phyloP scores from a whole-genome alignment of 352 stramenopile species.

The Synura sp. region DNA sequence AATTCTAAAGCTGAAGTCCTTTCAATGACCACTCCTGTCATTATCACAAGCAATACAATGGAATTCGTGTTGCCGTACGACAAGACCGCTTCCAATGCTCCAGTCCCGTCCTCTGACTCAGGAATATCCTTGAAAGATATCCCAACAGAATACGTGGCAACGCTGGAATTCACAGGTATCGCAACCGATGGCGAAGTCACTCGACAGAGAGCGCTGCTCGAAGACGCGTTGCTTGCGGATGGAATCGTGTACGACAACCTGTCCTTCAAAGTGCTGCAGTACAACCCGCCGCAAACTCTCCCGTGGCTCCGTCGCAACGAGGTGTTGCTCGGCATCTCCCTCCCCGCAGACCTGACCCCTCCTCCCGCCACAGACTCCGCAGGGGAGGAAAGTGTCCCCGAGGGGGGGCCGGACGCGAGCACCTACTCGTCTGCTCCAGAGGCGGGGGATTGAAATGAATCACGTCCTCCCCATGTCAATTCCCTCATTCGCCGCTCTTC shows the following conservation, averaged over 20 bases:
- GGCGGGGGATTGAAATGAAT: conserved; percentile 17
- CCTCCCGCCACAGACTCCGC: neutral
- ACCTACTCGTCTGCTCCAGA: neutral
- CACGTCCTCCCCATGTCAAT: no score
- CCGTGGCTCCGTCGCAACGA: conserved; percentile 30
- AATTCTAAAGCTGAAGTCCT: neutral
- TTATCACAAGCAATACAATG: neutral
- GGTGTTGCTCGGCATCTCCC: neutral
- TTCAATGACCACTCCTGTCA: neutral
- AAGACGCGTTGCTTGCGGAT: neutral
- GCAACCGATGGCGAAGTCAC: conserved; percentile 6
- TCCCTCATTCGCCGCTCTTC: no score
- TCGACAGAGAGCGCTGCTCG: conserved; percentile 14
- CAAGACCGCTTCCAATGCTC: neutral
- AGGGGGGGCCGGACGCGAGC: neutral
- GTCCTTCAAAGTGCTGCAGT: conserved; percentile 17
- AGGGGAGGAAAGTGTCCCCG: neutral
- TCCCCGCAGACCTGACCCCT: neutral
- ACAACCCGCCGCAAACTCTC: conserved; percentile 21
- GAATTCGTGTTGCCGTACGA: conserved; percentile 3
- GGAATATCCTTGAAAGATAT: neutral
- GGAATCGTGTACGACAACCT: neutral
- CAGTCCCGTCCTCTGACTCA: neutral
- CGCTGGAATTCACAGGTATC: conserved; percentile 4
- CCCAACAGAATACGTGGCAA: neutral